Evolutionary conservation across 2,329 filamentous ascomycete species (phyloP), one percentile per base, ranked within the genome.

Genomic region (Diplodia seriata): DNA sequence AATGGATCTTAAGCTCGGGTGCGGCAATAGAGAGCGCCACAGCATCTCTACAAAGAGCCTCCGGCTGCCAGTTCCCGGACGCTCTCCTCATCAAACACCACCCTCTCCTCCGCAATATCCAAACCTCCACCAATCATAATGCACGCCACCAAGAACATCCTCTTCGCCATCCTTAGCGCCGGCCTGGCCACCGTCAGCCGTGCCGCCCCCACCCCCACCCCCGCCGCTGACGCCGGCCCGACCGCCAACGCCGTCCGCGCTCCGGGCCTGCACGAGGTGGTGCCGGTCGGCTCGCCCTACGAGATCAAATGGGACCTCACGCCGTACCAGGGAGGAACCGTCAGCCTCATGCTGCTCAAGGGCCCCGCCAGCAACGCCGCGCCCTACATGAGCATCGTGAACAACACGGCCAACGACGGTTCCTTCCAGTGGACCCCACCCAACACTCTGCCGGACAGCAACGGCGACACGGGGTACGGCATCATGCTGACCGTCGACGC

Each of bases 401-500:
- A 72, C 26, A 75, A 76, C 70, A 85, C 86, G 76, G 70, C 76
- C 73, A 89, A 90, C 84, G 81, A 75, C 69, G 88, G 87, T 69
- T 75, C 73, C 70, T 89, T 81, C 81, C 57, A 70, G 67, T 90
- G 86, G 87, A 86, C 83, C 49, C 85, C 85, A 49, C 73, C 80
- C 68, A 76, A 81, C 64, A 70, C 74, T 40, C 83, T 89, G 68
- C 79, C 81, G 72, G 75, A 57, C 54, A 54, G 49, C 54, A 65
- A 75, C 70, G 83, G 85, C 69, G 75, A 74, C 70, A 82, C 81
- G 72, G 84, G 82, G 77, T 89, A 89, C 79, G 87, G 87, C 70
- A 80, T 90, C 74, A 82, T 88, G 76, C 78, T 90, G 73, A 86
- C 89, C 72, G 85, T 85, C 71, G 85, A 88, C 73, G 80, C 81